phyloP scores from a whole-genome alignment of 148 eudicot genomes.

The Rhododendron mucronatum region DNA sequence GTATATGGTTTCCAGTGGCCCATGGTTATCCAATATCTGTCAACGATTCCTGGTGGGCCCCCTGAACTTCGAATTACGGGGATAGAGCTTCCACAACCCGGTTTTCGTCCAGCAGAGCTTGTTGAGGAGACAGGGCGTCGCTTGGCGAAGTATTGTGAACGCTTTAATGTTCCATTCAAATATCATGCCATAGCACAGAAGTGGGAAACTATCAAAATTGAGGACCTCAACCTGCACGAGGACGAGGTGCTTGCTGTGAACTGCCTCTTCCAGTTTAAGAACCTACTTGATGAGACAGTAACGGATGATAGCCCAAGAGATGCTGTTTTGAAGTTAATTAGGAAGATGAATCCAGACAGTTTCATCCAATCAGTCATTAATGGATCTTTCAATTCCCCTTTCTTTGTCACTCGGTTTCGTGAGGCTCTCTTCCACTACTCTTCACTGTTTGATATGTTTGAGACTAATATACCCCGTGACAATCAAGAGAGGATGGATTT shows the following conservation, averaged over 20 bases:
- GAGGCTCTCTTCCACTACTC: slow-evolving; percentile 43
- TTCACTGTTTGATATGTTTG: slow-evolving; percentile 38
- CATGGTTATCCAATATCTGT: slow-evolving; percentile 27
- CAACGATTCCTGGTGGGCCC: background rate
- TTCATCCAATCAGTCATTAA: slow-evolving; percentile 28
- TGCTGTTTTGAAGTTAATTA: slow-evolving; percentile 32
- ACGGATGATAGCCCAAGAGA: slow-evolving; percentile 37
- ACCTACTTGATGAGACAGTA: slow-evolving; percentile 39
- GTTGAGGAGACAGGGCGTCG: slow-evolving; percentile 46
- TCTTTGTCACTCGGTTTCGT: slow-evolving; percentile 44
- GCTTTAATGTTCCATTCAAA: slow-evolving; percentile 33
- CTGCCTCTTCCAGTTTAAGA: slow-evolving; percentile 24
- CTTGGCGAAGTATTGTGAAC: slow-evolving; percentile 31
- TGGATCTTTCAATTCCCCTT: slow-evolving; percentile 40
- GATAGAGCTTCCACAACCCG: slow-evolving; percentile 37
- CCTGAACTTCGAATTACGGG: slow-evolving; percentile 39
- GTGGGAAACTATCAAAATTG: slow-evolving; percentile 37
- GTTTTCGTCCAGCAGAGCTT: slow-evolving; percentile 39
- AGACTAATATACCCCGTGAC: slow-evolving; percentile 34
- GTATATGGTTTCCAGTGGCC: slow-evolving; percentile 49
- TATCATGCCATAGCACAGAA: slow-evolving; percentile 42
- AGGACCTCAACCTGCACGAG: slow-evolving; percentile 28
- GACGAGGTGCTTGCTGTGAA: slow-evolving; percentile 39
- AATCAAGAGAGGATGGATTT: slow-evolving; percentile 50
- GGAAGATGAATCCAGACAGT: slow-evolving; percentile 23